Conservation (phyloP, 192 early-diverging fungal species). For the Backusella australiensis region DNA sequence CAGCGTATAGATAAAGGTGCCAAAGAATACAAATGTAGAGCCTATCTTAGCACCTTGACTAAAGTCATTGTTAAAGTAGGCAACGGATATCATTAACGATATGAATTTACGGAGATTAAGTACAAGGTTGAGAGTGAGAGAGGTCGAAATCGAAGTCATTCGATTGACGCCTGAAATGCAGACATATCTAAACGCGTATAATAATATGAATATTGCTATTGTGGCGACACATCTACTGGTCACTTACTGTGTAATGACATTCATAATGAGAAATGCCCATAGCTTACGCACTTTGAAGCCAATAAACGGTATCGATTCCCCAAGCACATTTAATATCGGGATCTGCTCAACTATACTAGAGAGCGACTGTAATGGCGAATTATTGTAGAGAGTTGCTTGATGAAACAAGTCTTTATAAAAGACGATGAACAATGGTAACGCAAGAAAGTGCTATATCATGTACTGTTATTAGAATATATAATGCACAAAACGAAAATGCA, state of each 20-base stretch:
- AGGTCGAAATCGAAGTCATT: slow-evolving; percentile 70
- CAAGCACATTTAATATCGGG: slow-evolving; percentile 21
- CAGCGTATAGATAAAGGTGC: slow-evolving; percentile 67
- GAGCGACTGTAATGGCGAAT: slow-evolving; percentile 45
- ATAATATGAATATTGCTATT: not conserved
- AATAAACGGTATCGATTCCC: slow-evolving; percentile 18
- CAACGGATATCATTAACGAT: slow-evolving; percentile 73
- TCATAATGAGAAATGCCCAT: slow-evolving; percentile 70
- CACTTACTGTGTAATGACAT: slow-evolving; percentile 78
- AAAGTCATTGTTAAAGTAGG: slow-evolving; percentile 77
- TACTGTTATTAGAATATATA: not conserved
- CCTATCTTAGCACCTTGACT: slow-evolving; percentile 61
- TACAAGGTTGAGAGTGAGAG: slow-evolving; percentile 82
- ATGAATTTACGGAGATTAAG: slow-evolving; percentile 85
- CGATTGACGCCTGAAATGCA: slow-evolving; percentile 86
- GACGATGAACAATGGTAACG: slow-evolving; percentile 77
- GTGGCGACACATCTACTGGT: too few relatives aligned
- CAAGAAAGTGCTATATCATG: slow-evolving; percentile 64
- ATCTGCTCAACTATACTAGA: slow-evolving; percentile 23
- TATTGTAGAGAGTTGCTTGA: slow-evolving; percentile 53
- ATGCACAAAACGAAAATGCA: not conserved
- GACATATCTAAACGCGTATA: slow-evolving; percentile 53
- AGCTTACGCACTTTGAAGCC: slow-evolving; percentile 54
- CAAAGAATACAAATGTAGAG: slow-evolving; percentile 72
- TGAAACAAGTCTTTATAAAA: slow-evolving; percentile 63